Percentiles rank a stretch among this genome's conserved stretches.
phyloP scores from a whole-genome alignment of 2,329 filamentous ascomycete species.

The Cytospora paraplurivora region DNA sequence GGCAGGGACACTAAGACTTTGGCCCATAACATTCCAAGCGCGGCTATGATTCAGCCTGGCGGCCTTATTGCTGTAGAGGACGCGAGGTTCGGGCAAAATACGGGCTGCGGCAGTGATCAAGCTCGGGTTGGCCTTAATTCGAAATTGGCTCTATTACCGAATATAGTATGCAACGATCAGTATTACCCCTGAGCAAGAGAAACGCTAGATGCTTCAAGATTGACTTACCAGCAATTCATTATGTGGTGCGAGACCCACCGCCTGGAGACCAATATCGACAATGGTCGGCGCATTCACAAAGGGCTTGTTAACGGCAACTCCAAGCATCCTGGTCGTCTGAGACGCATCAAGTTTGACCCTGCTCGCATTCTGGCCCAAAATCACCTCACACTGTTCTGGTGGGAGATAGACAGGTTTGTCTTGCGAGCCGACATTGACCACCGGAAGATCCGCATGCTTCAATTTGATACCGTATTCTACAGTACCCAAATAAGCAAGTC shows the following conservation, averaged over 20 bases:
- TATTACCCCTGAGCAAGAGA: neutral
- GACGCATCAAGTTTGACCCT: slow-evolving; percentile 46
- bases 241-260: slow-evolving; percentile 48
- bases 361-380: slow-evolving; percentile 53
- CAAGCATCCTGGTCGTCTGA: slow-evolving; percentile 62
- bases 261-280: slow-evolving; percentile 46
- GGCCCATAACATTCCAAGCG: slow-evolving; percentile 55
- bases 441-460: slow-evolving; percentile 44
- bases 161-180: slow-evolving; percentile 11
- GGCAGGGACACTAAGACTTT: neutral
- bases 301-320: slow-evolving; percentile 59
- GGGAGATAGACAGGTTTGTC: slow-evolving; percentile 60
- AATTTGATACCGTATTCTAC: slow-evolving; percentile 42
- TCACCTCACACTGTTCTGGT: slow-evolving; percentile 56
- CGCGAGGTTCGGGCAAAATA: slow-evolving; percentile 53
- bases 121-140: slow-evolving; percentile 48
- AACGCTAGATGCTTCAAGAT: neutral
- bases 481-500: neutral
- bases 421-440: slow-evolving; percentile 60
- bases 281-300: slow-evolving; percentile 59
- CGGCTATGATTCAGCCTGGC: slow-evolving; percentile 41
- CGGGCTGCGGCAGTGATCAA: slow-evolving; percentile 66
- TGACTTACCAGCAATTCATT: slow-evolving; percentile 43
- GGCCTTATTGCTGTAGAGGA: slow-evolving; percentile 50
- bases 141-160: slow-evolving; percentile 48